phyloP scores from a whole-genome alignment of 2,329 filamentous ascomycete genomes.

The Fonsecaea erecta region DNA sequence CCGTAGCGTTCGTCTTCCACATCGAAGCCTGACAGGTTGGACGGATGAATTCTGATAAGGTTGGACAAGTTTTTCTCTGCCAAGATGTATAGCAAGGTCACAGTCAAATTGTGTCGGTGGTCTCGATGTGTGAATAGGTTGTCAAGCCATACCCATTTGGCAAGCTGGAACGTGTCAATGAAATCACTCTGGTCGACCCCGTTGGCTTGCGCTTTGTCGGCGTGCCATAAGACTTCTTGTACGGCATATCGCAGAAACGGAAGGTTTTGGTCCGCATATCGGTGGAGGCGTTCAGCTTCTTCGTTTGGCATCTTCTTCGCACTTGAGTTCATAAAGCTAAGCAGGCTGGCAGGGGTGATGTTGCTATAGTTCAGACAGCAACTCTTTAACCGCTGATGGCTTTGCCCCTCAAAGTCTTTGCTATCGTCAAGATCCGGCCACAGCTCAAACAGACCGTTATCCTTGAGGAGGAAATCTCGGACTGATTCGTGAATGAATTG shows the following conservation, averaged over 20 bases:
- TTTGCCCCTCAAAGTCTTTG: constrained; percentile 40
- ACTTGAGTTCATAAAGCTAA: constrained; percentile 12
- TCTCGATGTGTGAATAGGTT: constrained; percentile 44
- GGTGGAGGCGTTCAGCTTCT: constrained; percentile 32
- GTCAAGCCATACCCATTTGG: constrained; percentile 41
- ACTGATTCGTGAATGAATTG: constrained; percentile 55
- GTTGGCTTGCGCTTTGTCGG: constrained; percentile 34
- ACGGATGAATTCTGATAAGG: constrained; percentile 44
- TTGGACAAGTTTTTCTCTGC: constrained; percentile 24
- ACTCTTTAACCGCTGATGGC: constrained; percentile 52
- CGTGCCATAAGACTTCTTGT: constrained; percentile 40
- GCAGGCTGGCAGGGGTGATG: constrained; percentile 31
- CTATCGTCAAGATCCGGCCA: constrained; percentile 42
- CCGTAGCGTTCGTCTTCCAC: constrained; percentile 37
- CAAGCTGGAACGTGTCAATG: constrained; percentile 39
- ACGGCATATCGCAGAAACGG: constrained; percentile 52
- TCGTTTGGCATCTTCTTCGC: constrained; percentile 31
- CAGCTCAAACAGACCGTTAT: constrained; percentile 42
- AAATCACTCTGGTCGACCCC: constrained; percentile 36
- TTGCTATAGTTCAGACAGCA: constrained; percentile 52
- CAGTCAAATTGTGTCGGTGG: constrained; percentile 38
- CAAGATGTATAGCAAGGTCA: constrained; percentile 35
- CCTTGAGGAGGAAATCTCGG: constrained; percentile 49
- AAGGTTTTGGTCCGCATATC: constrained; percentile 38
- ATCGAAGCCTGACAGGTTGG: constrained; percentile 42